phyloP scores from a whole-genome alignment of 1,139 yeast species.

The Yamadazyma mexicana region DNA sequence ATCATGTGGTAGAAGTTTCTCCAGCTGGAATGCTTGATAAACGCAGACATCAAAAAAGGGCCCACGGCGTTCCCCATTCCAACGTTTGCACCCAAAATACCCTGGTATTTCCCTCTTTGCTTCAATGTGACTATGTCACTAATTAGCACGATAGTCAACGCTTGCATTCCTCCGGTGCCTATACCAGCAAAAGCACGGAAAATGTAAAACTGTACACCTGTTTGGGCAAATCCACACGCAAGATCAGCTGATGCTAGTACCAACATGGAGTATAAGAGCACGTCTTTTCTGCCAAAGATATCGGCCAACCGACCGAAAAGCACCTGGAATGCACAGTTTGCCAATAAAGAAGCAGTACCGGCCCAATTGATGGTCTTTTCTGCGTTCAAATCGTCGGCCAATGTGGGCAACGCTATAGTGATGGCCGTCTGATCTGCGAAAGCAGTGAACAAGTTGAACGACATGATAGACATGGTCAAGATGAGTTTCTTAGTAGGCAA shows the following conservation, averaged over 20 bases:
- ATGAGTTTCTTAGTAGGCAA: slow-evolving; percentile 32
- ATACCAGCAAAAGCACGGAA: slow-evolving; percentile 48
- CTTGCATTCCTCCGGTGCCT: slow-evolving; percentile 46
- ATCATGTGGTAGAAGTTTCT: slow-evolving; percentile 49
- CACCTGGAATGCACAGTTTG: slow-evolving; percentile 45
- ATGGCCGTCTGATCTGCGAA: slow-evolving; percentile 47
- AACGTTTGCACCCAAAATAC: slow-evolving; percentile 49
- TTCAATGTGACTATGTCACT: slow-evolving; percentile 45
- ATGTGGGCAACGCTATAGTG: slow-evolving; percentile 37
- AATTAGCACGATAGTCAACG: slow-evolving; percentile 41
- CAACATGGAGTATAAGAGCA: slow-evolving; percentile 30
- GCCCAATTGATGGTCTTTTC: slow-evolving; percentile 49
- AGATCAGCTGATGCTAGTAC: slow-evolving; percentile 38
- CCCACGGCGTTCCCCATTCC: slow-evolving; percentile 60
- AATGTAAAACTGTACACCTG: slow-evolving; percentile 40
- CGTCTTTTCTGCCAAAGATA: slow-evolving; percentile 44
- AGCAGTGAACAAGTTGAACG: slow-evolving; percentile 24
- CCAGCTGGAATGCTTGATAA: slow-evolving; percentile 48
- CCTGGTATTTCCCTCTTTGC: slow-evolving; percentile 48
- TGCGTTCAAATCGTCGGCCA: slow-evolving; percentile 37
- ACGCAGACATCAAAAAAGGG: slow-evolving; percentile 56
- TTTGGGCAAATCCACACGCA: slow-evolving; percentile 42
- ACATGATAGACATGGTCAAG: slow-evolving; percentile 26
- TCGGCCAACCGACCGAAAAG: slow-evolving; percentile 44
- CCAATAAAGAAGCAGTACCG: slow-evolving; percentile 48